Base-by-base conservation (phyloP, 208 protist species). In the Herpetomonas muscarum region DNA sequence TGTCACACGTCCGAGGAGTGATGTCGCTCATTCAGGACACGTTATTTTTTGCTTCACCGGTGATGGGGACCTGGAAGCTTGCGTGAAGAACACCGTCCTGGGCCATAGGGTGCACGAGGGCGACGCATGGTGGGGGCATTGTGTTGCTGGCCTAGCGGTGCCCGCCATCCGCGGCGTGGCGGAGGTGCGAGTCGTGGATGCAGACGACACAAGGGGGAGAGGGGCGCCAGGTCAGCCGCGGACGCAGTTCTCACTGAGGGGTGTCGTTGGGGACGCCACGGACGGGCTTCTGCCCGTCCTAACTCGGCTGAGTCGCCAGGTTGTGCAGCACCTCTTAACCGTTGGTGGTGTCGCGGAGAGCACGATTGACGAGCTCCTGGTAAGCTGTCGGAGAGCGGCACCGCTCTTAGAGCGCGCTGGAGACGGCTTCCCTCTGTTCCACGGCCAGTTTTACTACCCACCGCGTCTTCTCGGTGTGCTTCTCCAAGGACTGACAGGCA, bases 381-480 rank as follows among this genome's bases (percentile, higher is more conserved):
- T 44, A 1, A 55, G 32, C 56, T 79, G 72, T 28, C 56, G 21
- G 0, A 41, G 42, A 5, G 52, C 53, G 1, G 53, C 48, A 2
- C 61, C 69, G 12, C 28, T 79, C 4, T 41, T 85, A 26, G 55
- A 42, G 29, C 67, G 71, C n/a, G 12, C 5, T 7, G 30, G 13
- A 0, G 72, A 71, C 37, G 65, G 59, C 24, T 85, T 79, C 56
- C 75, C 79, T 1, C 67, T 64, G 1, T 90, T 66, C 46, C 47
- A 68, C 1, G 51, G 79, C 13, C 62, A 67, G 10, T 81, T 85
- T 36, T 90, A 90, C 60, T 57, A 69, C 1, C 70, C 79, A 0
- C 63, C 71, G 7, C 70, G 82, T 29, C 58, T 90, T 17, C 65
- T 90, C 1, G 79, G 79, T 1, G 73, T 81, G 55, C 61, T 87